Percentiles rank a stretch among this genome's conserved stretches.
These are phyloP conservation scores for Oryza officinalis DNA, from an alignment of 176 grass and related monocot species.

Conservation along the genomic window DNA sequence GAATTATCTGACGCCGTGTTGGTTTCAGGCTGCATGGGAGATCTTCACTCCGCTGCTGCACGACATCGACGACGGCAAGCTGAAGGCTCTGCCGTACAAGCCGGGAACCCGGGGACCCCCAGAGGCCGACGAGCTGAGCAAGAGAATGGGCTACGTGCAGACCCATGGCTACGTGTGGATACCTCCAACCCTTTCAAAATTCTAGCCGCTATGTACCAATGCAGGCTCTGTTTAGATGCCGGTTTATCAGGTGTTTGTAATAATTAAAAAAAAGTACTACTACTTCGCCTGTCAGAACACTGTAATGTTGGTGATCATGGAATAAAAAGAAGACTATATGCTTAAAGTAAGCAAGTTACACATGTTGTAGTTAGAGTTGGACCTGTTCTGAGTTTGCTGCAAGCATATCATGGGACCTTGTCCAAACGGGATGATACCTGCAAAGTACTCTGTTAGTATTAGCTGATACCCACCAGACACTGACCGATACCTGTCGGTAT, in stretches of 20 bases:
- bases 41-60: conserved; percentile 96
- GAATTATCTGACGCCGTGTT: not conserved
- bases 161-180: conserved; percentile 90
- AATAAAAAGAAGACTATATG: not conserved
- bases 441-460: no score
- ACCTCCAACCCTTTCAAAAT: conserved; percentile 64
- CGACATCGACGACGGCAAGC: conserved; percentile 70
- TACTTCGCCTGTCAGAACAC: not conserved
- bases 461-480: no score
- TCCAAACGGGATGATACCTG: rapidly evolving
- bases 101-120: conserved; percentile 68
- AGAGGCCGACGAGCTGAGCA: conserved; percentile 73
- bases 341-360: not conserved
- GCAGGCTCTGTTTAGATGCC: not conserved
- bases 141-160: conserved; percentile 72
- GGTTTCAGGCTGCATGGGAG: conserved; percentile 86
- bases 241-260: not conserved
- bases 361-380: not conserved
- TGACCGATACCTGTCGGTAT: no score
- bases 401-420: not conserved
- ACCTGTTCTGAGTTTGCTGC: no score
- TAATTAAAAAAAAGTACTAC: not conserved
- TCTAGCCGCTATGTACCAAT: conserved; percentile 17
- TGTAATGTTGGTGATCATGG: not conserved
- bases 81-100: conserved; percentile 68